Evolutionary conservation across 805 yeast species (phyloP).

Genomic region (Peterozyma xylosa): DNA sequence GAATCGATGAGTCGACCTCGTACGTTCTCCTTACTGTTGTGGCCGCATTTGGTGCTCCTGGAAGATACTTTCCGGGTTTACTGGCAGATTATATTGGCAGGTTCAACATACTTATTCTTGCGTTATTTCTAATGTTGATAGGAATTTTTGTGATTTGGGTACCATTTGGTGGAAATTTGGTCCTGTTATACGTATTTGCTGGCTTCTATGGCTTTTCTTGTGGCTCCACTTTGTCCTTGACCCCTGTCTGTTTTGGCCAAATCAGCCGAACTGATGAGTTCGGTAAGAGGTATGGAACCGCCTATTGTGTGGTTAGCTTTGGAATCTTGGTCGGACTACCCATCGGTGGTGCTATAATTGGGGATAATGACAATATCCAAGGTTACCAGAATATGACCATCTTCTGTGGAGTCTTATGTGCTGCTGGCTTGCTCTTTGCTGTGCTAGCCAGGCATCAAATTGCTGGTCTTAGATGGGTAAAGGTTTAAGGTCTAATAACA

Average conservation of each 20-base stretch:
- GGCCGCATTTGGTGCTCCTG: conserved; percentile 35
- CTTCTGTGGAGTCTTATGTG: conserved; percentile 4
- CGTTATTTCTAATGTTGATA: conserved; percentile 29
- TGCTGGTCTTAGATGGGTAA: conserved; percentile 3
- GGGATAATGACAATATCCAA: background rate
- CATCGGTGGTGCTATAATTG: conserved; percentile 21
- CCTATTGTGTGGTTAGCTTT: conserved; percentile 42
- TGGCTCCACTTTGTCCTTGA: conserved; percentile 55
- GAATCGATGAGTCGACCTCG: conserved; percentile 33
- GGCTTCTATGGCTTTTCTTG: conserved; percentile 50
- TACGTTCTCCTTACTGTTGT: conserved; percentile 39
- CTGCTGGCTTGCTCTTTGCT: conserved; percentile 1
- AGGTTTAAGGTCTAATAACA: conserved; percentile 2
- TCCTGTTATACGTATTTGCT: conserved; percentile 43
- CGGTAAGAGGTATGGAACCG: conserved; percentile 66
- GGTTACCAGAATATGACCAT: conserved; percentile 8
- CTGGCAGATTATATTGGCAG: conserved; percentile 34
- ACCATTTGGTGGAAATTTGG: conserved; percentile 44
- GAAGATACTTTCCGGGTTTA: conserved; percentile 24
- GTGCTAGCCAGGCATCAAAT: conserved; percentile 2
- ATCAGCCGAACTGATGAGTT: conserved; percentile 58
- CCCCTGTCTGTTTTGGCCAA: conserved; percentile 65
- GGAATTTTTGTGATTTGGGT: conserved; percentile 52
- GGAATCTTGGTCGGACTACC: conserved; percentile 41
- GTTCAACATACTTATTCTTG: conserved; percentile 40